phyloP scores from a whole-genome alignment of 2,329 filamentous ascomycete genomes.

The Pseudogymnoascus sp. region DNA sequence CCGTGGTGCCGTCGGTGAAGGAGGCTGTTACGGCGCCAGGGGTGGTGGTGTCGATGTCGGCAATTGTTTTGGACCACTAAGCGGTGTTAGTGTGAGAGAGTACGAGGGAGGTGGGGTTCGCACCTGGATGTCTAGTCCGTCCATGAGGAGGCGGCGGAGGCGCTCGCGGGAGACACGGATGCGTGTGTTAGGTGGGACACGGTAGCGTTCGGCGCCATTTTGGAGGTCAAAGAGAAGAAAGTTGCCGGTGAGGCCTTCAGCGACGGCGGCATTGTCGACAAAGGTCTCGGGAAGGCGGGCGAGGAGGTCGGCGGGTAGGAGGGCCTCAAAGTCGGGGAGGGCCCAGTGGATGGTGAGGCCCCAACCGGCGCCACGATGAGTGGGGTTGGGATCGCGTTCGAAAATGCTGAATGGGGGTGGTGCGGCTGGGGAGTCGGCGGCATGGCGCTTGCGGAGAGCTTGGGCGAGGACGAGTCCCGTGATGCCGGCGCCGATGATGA shows the following conservation, averaged over 20 bases:
- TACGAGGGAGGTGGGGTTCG: background rate
- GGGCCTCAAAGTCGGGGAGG: constrained; percentile 40
- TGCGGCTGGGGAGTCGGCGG: constrained; percentile 22
- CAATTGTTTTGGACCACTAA: constrained; percentile 36
- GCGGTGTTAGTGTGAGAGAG: background rate
- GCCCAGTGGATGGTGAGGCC: constrained; percentile 58
- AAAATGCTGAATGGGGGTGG: constrained; percentile 46
- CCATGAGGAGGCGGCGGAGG: constrained; percentile 38
- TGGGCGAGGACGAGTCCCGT: constrained; percentile 29
- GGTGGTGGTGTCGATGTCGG: constrained; percentile 25
- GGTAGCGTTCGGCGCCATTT: constrained; percentile 39
- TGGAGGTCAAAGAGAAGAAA: constrained; percentile 51
- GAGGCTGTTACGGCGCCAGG: constrained; percentile 32
- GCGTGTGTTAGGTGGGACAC: constrained; percentile 36
- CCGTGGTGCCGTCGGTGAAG: constrained; percentile 40
- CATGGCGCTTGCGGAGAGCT: constrained; percentile 17
- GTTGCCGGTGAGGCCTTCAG: constrained; percentile 37
- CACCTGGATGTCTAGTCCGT: constrained; percentile 40
- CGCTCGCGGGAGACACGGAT: constrained; percentile 41
- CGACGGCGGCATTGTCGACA: constrained; percentile 44
- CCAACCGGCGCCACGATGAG: constrained; percentile 47
- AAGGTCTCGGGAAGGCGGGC: constrained; percentile 41
- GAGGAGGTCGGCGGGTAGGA: constrained; percentile 42
- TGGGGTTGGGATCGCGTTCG: constrained; percentile 44
- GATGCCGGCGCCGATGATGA: constrained; percentile 29